A percentile compares a stretch with the other conserved stretches of the same genome.
phyloP scores from a whole-genome alignment of 1,139 yeast species.

The Ashbya aceris region DNA sequence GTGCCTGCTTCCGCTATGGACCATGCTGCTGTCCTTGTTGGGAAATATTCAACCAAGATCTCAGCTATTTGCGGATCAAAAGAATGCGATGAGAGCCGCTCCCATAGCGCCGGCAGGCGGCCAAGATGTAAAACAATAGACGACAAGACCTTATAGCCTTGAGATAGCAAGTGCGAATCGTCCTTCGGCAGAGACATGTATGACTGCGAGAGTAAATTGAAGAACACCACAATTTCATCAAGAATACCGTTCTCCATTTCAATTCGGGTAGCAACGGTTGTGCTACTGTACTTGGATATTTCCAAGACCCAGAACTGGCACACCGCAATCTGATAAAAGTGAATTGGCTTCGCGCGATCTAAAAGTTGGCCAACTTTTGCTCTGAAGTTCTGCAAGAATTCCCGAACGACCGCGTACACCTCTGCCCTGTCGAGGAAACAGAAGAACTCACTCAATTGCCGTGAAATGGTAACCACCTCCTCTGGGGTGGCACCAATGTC shows the following conservation, averaged over 20 bases:
- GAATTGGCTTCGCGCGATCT: slow-evolving; percentile 25
- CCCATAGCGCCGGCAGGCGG: slow-evolving; percentile 17
- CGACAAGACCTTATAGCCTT: slow-evolving; percentile 18
- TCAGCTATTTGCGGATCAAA: slow-evolving; percentile 15
- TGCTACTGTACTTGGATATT: slow-evolving; percentile 17
- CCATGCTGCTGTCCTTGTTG: slow-evolving; percentile 18
- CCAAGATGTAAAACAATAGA: slow-evolving; percentile 12
- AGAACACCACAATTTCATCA: slow-evolving; percentile 23
- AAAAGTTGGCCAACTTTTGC: slow-evolving; percentile 18
- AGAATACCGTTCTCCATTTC: slow-evolving; percentile 17
- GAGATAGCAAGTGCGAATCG: slow-evolving; percentile 10
- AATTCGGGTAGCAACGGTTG: slow-evolving; percentile 9
- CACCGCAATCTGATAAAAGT: slow-evolving; percentile 24
- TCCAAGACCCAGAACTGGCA: slow-evolving; percentile 25
- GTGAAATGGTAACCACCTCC: slow-evolving; percentile 15
- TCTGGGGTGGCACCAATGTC: slow-evolving; percentile 20
- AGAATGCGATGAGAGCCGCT: slow-evolving; percentile 9
- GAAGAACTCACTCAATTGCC: slow-evolving; percentile 14
- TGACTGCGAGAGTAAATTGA: slow-evolving; percentile 19
- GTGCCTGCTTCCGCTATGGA: slow-evolving; percentile 12
- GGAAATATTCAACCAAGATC: slow-evolving; percentile 17
- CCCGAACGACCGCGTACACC: slow-evolving; percentile 14
- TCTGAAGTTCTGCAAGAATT: slow-evolving; percentile 23
- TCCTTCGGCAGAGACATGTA: slow-evolving; percentile 7
- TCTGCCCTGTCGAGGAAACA: slow-evolving; percentile 15